Percentiles rank a stretch among this genome's conserved stretches.
phyloP scores from a whole-genome alignment of 352 stramenopile species.

The Phytophthora capsici region DNA sequence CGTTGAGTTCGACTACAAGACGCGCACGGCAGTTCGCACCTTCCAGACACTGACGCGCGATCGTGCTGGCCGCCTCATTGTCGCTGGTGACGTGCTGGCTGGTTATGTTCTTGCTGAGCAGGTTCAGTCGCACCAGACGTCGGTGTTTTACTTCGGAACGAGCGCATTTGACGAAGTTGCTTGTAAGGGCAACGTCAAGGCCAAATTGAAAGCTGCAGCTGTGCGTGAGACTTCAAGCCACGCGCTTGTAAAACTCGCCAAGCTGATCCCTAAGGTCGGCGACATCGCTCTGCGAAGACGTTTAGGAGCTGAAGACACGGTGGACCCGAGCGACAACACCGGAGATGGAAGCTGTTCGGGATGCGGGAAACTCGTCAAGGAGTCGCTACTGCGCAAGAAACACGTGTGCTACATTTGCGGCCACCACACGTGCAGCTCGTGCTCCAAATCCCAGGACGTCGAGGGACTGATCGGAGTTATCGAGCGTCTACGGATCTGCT shows the following conservation, averaged over 20 bases:
- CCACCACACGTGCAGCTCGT: slow-evolving; percentile 42
- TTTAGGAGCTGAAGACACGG: slow-evolving; percentile 32
- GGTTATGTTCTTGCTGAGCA: slow-evolving; percentile 38
- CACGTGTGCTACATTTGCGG: slow-evolving; percentile 50
- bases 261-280: slow-evolving; percentile 40
- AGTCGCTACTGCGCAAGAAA: slow-evolving; percentile 42
- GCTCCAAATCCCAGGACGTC: slow-evolving; percentile 45
- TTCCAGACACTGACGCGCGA: slow-evolving; percentile 35
- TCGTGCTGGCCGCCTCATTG: slow-evolving; percentile 26
- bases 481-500: slow-evolving; percentile 47
- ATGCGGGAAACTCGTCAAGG: slow-evolving; percentile 37
- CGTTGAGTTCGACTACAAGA: slow-evolving; percentile 34
- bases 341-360: slow-evolving; percentile 35
- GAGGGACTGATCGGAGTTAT: slow-evolving; percentile 50
- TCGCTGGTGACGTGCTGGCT: slow-evolving; percentile 33
- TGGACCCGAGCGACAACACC: slow-evolving; percentile 14
- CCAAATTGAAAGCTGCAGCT: slow-evolving; percentile 27
- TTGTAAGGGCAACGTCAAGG: slow-evolving; percentile 26
- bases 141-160: slow-evolving; percentile 44
- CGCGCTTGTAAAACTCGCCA: slow-evolving; percentile 38
- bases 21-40: slow-evolving; percentile 30
- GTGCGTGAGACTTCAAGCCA: slow-evolving; percentile 26
- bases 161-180: slow-evolving; percentile 11
- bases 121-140: slow-evolving; percentile 29
- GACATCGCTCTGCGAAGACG: slow-evolving; percentile 40